Evolutionary conservation across 371 early-diverging fungal genomes (phyloP).

Genomic region (Apophysomyces variabilis): DNA sequence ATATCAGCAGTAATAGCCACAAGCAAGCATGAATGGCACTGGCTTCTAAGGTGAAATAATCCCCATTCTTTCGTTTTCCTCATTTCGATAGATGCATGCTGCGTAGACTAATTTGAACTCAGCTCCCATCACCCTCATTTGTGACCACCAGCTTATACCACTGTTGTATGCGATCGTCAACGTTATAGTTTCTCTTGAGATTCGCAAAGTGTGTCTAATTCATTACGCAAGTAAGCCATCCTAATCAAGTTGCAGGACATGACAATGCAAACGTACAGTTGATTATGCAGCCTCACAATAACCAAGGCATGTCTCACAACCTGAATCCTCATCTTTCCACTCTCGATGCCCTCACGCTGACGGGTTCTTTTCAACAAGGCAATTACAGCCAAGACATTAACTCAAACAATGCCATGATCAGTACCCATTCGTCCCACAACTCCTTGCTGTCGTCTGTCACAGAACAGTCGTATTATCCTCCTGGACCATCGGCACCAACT

Average conservation of each 20-base stretch:
- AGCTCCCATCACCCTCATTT: too few relatives aligned
- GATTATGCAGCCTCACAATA: conserved; percentile 1
- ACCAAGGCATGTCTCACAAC: conserved; percentile 5
- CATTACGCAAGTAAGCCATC: not conserved
- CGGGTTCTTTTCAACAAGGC: conserved; percentile 7
- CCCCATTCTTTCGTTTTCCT: too few relatives aligned
- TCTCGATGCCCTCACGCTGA: conserved; percentile 9
- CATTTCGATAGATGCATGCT: too few relatives aligned
- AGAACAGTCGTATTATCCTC: conserved; percentile 4
- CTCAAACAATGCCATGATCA: conserved; percentile 8
- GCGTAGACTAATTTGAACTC: too few relatives aligned
- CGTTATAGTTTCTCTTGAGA: conserved; percentile 7
- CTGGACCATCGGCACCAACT: conserved; percentile 4
- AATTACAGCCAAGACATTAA: conserved; percentile 4
- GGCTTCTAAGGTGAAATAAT: too few relatives aligned
- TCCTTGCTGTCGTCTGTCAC: not conserved
- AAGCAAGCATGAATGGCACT: too few relatives aligned
- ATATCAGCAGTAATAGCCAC: too few relatives aligned
- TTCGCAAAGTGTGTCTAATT: not conserved
- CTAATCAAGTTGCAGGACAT: not conserved
- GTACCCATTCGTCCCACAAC: not conserved
- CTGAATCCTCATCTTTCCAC: conserved; percentile 7
- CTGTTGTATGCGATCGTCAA: conserved; percentile 6
- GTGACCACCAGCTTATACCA: not conserved
- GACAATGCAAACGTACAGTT: not conserved